Base-by-base conservation (phyloP, 768 basidiomycete species). In the Antrodiella citrinella region DNA sequence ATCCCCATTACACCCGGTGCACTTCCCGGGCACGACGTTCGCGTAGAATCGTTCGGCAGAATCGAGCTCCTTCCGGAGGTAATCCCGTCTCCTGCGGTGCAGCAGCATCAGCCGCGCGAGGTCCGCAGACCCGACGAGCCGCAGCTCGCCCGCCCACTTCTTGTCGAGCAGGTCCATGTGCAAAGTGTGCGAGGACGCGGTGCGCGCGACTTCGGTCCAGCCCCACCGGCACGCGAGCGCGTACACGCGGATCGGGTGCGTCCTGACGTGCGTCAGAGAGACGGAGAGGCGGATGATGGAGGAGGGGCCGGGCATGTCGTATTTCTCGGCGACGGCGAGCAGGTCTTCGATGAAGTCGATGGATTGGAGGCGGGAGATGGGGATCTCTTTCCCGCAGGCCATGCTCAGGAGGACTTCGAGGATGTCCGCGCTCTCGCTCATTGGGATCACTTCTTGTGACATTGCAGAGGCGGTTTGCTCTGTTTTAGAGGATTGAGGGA, bases 181-280 rank as follows among this genome's bases (percentile, higher is more conserved):
- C 19, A 79, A 58, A 7, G 77, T 75, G 35, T 66, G 58, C 18
- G 66, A 62, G 2, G 75, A 68, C 2, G 76, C 73, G 10, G 69
- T 49, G 51, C 64, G 64, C 4, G 70, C 68, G 57, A 76, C 76
- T 40, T 71, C 67, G 41, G 63, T 64, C 73, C 76, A 77, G 4
- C 67, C 70, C 48, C 67, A 71, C 25, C 67, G 67, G 18, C 69
- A 68, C 5, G 73, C 67, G 40, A 79, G 63, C 2, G 66, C 72
- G 50, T 77, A 78, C 9, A 77, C 63, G 18, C 74, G 70, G n/a
- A 78, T 54, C 1, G 77, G 74, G 11, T 72, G 65, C 9, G 59
- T 57, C n/a, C 72, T 67, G 53, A 76, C 72, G 10, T 67, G 50
- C 25, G 47, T 9, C 4, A 73, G 71, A 1, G 73, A 62, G 4